phyloP scores from a whole-genome alignment of 164 flowering plant species.

The Piper longum region DNA sequence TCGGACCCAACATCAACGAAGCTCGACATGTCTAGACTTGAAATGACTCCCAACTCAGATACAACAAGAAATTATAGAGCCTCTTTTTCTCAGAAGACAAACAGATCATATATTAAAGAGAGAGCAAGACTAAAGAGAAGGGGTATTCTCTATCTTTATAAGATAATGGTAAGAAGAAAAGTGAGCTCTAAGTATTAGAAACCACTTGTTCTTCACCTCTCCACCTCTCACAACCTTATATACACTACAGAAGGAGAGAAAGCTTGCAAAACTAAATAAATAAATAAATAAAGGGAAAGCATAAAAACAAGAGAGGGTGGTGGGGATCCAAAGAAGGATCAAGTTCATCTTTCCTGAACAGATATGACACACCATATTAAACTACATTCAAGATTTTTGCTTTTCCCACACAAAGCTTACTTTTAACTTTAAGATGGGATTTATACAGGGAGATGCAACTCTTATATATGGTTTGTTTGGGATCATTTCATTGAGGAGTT shows the following conservation, averaged over 20 bases:
- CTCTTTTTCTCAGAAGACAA: too few species aligned
- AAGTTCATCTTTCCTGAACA: not conserved
- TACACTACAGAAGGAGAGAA: not conserved
- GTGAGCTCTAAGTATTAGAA: not conserved
- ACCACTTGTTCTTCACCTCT: not conserved
- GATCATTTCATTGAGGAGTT: not conserved
- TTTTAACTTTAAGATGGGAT: too few species aligned
- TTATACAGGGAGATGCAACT: too few species aligned
- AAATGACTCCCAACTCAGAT: not conserved
- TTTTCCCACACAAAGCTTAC: not conserved
- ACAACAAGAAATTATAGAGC: not conserved
- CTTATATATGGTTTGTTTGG: not conserved
- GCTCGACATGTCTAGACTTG: constrained; percentile 16
- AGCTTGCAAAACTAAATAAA: not conserved
- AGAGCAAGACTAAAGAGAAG: not conserved
- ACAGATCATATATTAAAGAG: not conserved
- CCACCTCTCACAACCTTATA: not conserved
- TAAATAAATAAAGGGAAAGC: not conserved
- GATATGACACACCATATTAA: not conserved
- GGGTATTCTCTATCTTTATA: not conserved
- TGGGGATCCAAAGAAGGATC: not conserved
- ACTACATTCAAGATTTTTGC: not conserved
- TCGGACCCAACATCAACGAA: constrained; percentile 24
- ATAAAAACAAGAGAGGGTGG: not conserved
- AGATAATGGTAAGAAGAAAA: not conserved